Evolutionary conservation across 176 grass and related monocot species (phyloP), one percentile per base, ranked within the genome.

Genomic region (Oryza meridionalis): DNA sequence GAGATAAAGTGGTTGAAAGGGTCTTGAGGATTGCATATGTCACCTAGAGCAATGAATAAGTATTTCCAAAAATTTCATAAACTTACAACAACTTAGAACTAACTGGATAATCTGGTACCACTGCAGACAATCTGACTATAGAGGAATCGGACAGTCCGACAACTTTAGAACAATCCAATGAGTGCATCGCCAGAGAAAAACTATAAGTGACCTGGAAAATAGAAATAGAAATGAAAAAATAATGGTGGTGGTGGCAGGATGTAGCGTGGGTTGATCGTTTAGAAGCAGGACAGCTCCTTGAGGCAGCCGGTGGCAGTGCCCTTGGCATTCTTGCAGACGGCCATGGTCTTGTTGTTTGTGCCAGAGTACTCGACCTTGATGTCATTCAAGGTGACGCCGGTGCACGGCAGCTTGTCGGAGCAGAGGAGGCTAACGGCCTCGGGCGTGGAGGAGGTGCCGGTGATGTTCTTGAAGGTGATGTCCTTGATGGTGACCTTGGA

Each of bases 401-500:
- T 58, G 35, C 93, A 95, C 0, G 93, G 93, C 3, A 81, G 51
- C 16, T 83, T 86, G 0, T 84, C 71, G 8, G 85, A 84, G 77
- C 93, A 95, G 44, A 86, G 58, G 40, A 95, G 49, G 45, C 76
- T 82, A 67, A 92, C 81, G 2, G 90, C 85, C 62, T 76, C 82
- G 0, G 81, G 85, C 19, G 82, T 85, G 14, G 78, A 49, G 2
- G 87, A 95, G 19, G 85, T 95, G 24, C 90, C 93, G 13, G 72
- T 92, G 78, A 95, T 88, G 73, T 88, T 90, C 26, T 72, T 79
- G 79, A 88, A 94, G 21, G 32, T 61, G 32, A 92, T 81, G 31
- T 88, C 80, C 80, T 83, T 79, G 65, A 94, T 27, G 73, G 88
- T 85, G 72, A 90, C 88, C 78, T 85, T 87, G 46, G 90, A 88